Base-by-base conservation (phyloP, 164 flowering plant species). In the Aristolochia contorta region DNA sequence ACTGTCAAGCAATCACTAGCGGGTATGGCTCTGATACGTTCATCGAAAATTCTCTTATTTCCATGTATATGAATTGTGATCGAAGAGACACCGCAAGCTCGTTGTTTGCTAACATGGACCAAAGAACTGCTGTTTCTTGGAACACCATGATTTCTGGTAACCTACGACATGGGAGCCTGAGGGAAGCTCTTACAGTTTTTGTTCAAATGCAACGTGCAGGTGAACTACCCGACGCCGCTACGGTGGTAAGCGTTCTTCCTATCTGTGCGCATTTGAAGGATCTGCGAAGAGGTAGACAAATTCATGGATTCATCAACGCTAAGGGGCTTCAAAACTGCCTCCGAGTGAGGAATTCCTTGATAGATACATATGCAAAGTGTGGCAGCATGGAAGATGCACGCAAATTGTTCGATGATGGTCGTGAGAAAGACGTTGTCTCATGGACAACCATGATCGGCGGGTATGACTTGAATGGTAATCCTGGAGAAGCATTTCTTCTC, bases 401-500 rank as follows among this genome's bases (percentile, higher is more conserved):
- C 41, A 19, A 16, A 18, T 69, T 84, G 32, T 80, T 89, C 56
- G 74, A 83, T 58, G 70, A 61, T 80, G 54, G n/a, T n/a, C n/a
- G n/a, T 30, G 76, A 68, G 60, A 83, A 76, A 67, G 88, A 87
- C 75, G 89, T 89, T 23, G 79, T 84, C 21, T 76, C 88, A 2
- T 89, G 96, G 96, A 83, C 87, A 37, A 65, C 89, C 12, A 67
- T 87, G 84, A 77, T 85, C 19, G 78, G 75, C 47, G 93, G 86
- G 15, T 80, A 76, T 59, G 71, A 75, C 62, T 57, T 65, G 57
- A 77, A 72, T 67, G 77, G 77, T 57, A 80, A 77, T 64, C 64
- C 61, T 6, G 65, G 69, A 47, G 72, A 70, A 50, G 91, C 88
- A 1, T 57, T 86, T 46, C 62, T 22, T 9, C 70, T 84, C 57